A percentile compares a stretch with the other conserved stretches of the same genome.
Evolutionary conservation across 2,329 filamentous ascomycete genomes (phyloP).

Genomic region (Cadophora malorum): DNA sequence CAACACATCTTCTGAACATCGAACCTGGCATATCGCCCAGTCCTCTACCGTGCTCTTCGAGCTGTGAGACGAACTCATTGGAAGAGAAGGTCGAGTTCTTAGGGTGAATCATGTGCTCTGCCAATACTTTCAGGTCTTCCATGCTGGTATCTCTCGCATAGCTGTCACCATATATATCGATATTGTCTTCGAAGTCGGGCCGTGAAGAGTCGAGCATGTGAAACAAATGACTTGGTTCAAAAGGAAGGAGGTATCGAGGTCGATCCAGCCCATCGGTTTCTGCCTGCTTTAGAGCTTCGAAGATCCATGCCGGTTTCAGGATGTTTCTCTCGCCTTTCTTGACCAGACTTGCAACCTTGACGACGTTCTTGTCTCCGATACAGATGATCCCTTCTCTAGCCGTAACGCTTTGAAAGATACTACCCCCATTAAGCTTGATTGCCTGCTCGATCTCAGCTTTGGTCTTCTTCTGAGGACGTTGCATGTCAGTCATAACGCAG

Average conservation of each 20-base stretch:
- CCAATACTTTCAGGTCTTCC: constrained; percentile 64
- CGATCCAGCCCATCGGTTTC: constrained; percentile 57
- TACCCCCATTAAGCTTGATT: constrained; percentile 84
- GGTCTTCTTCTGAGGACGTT: constrained; percentile 71
- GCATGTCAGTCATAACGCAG: constrained; percentile 80
- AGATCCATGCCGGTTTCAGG: constrained; percentile 80
- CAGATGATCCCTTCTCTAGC: constrained; percentile 69
- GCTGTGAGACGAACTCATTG: constrained; percentile 56
- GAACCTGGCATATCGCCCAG: constrained; percentile 56
- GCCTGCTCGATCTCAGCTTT: constrained; percentile 82
- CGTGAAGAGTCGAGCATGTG: constrained; percentile 65
- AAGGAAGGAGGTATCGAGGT: constrained; percentile 64
- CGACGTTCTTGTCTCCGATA: constrained; percentile 78
- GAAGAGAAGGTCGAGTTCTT: constrained; percentile 55
- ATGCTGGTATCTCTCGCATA: constrained; percentile 73
- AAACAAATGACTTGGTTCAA: constrained; percentile 72
- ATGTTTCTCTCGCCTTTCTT: constrained; percentile 76
- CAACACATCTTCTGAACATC: constrained; percentile 54
- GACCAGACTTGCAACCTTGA: constrained; percentile 84
- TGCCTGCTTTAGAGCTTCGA: constrained; percentile 66
- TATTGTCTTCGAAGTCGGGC: constrained; percentile 62
- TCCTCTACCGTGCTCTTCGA: constrained; percentile 62
- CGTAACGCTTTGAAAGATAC: constrained; percentile 75
- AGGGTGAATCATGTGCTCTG: constrained; percentile 54
- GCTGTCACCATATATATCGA: constrained; percentile 83